These are phyloP conservation scores for Silene conica DNA, from an alignment of 148 eudicot species.

Conservation along the genomic window DNA sequence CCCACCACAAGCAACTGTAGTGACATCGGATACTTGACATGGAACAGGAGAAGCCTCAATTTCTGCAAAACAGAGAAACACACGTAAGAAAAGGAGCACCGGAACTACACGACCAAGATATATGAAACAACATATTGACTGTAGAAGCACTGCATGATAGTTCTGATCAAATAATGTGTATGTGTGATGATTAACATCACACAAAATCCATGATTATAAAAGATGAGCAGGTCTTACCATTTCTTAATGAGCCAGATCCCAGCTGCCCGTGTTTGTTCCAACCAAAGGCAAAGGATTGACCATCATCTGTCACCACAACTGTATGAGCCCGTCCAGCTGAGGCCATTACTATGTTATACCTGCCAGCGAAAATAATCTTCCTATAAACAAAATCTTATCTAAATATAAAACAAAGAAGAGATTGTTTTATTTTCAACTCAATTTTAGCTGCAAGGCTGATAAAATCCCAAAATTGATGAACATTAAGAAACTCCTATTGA, in stretches of 20 bases:
- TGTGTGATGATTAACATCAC: neutral
- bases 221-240: constrained; percentile 41
- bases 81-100: neutral
- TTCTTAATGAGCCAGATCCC: constrained; percentile 78
- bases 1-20: constrained; percentile 65
- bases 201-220: neutral
- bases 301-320: constrained; percentile 76
- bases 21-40: constrained; percentile 71
- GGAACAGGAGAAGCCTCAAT: constrained; percentile 79
- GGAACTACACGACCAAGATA: neutral
- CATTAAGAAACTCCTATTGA: neutral
- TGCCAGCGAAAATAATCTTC: constrained; percentile 20
- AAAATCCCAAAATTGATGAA: neutral
- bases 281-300: constrained; percentile 76
- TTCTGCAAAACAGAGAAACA: constrained; percentile 44
- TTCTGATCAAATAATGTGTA: neutral
- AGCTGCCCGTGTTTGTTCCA: constrained; percentile 99
- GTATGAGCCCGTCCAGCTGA: constrained; percentile 79
- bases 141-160: neutral
- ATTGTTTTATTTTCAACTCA: neutral
- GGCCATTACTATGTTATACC: constrained; percentile 73
- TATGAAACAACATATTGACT: neutral
- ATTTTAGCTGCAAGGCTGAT: neutral
- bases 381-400: neutral
- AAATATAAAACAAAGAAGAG: neutral